Percentiles rank a stretch among this genome's conserved stretches.
These are phyloP conservation scores for Termitomyces titanicus DNA, from an alignment of 768 basidiomycete species.

Conservation along the genomic window DNA sequence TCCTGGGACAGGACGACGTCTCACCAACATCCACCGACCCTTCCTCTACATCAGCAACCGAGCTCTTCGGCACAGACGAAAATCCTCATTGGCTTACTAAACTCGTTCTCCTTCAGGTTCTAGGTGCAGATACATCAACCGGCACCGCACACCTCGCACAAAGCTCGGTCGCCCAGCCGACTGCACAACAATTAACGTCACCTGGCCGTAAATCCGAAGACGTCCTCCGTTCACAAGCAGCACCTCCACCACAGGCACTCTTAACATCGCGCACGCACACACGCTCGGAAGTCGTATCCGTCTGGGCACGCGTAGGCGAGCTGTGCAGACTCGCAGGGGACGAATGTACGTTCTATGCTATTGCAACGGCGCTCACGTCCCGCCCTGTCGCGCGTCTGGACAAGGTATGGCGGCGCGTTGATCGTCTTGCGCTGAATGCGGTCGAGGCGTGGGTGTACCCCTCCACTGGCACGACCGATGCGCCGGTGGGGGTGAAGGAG, in stretches of 20 bases:
- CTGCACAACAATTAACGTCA: not conserved
- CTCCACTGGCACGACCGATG: constrained; percentile 23
- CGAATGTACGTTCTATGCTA: constrained; percentile 77
- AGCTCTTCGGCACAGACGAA: constrained; percentile 66
- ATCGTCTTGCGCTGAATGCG: constrained; percentile 48
- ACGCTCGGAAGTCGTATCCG: constrained; percentile 66
- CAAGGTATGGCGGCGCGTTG: constrained; percentile 78
- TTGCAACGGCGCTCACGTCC: constrained; percentile 66
- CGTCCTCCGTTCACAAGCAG: not conserved
- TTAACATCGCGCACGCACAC: constrained; percentile 55
- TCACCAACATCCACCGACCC: constrained; percentile 1
- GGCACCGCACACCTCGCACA: not conserved
- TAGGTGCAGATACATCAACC: constrained; percentile 44
- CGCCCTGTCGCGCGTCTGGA: constrained; percentile 72
- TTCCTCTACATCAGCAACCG: constrained; percentile 15
- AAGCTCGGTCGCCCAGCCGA: too few relatives aligned
- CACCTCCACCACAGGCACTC: constrained; percentile 13
- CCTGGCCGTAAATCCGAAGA: not conserved
- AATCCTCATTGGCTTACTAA: constrained; percentile 82
- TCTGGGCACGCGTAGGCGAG: constrained; percentile 75
- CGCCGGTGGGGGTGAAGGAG: constrained; percentile 30
- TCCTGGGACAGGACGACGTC: constrained; percentile 30
- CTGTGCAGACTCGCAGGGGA: constrained; percentile 69
- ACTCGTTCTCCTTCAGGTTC: constrained; percentile 64
- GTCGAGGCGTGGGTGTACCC: constrained; percentile 69